These are phyloP conservation scores for Backusella sp. DNA, from an alignment of 192 early-diverging fungal species.

Conservation along the genomic window DNA sequence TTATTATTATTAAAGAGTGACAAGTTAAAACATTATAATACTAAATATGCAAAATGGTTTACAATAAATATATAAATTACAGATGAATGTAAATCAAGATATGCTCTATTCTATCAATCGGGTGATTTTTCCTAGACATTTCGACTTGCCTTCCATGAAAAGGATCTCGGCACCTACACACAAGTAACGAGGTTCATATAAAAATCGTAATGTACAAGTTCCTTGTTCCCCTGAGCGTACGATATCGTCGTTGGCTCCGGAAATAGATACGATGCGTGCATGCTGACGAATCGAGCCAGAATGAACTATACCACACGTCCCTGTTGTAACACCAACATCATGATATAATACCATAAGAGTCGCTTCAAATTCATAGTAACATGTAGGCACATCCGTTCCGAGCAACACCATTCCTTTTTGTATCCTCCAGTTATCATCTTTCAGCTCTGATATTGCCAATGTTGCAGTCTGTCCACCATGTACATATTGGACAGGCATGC, in stretches of 20 bases:
- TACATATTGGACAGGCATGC: slow-evolving; percentile 68
- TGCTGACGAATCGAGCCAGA: slow-evolving; percentile 59
- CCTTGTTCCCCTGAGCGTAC: slow-evolving; percentile 47
- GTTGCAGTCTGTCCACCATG: slow-evolving; percentile 76
- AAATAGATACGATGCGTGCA: slow-evolving; percentile 47
- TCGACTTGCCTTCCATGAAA: slow-evolving; percentile 61
- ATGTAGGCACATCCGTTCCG: slow-evolving; percentile 39
- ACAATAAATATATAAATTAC: background rate
- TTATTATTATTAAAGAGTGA: background rate
- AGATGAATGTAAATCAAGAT: background rate
- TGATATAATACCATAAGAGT: slow-evolving; percentile 64
- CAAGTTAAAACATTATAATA: background rate
- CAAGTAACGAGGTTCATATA: slow-evolving; percentile 62
- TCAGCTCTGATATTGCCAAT: slow-evolving; percentile 43
- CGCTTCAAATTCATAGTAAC: slow-evolving; percentile 63
- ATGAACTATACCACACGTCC: slow-evolving; percentile 59
- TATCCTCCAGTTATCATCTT: slow-evolving; percentile 19
- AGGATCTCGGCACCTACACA: slow-evolving; percentile 56
- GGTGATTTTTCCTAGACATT: slow-evolving; percentile 68
- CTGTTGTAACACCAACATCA: slow-evolving; percentile 41
- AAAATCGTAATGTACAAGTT: slow-evolving; percentile 51
- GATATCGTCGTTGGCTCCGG: background rate
- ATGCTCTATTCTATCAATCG: slow-evolving; percentile 21
- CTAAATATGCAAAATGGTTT: background rate
- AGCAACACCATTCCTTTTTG: slow-evolving; percentile 59